Evolutionary conservation across 768 basidiomycete genomes (phyloP).

Genomic region (Hygrocybe punicea): DNA sequence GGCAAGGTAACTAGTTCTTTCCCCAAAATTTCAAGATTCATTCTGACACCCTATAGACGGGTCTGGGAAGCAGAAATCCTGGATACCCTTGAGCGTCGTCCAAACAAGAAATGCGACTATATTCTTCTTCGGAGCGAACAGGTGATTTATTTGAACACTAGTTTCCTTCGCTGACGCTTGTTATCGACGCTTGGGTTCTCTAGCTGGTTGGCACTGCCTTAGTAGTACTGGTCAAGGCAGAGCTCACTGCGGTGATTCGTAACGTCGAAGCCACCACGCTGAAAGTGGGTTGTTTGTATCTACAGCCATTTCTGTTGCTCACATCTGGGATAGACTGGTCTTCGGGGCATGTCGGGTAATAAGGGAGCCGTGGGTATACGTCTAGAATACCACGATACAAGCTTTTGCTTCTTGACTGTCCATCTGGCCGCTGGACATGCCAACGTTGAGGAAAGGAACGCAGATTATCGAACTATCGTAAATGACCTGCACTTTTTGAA

Average conservation of each 20-base stretch:
- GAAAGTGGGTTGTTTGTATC: constrained; percentile 54
- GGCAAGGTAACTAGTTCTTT: constrained; percentile 54
- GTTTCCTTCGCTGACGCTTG: background rate
- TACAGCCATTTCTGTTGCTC: constrained; percentile 3
- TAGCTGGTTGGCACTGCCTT: constrained; percentile 95
- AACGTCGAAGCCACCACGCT: constrained; percentile 90
- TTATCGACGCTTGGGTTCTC: constrained; percentile 4
- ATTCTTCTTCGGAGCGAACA: constrained; percentile 90
- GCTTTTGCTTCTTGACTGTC: constrained; percentile 92
- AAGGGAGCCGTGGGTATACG: constrained; percentile 96
- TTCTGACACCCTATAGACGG: constrained; percentile 48
- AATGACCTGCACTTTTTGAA: constrained; percentile 82
- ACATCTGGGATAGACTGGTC: constrained; percentile 57
- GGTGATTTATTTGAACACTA: constrained; percentile 42
- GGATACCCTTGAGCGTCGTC: constrained; percentile 70
- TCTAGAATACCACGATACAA: constrained; percentile 85
- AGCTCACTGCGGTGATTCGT: constrained; percentile 73
- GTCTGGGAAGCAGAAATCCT: constrained; percentile 83
- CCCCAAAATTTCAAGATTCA: background rate
- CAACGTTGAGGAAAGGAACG: constrained; percentile 86
- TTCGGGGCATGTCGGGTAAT: constrained; percentile 93
- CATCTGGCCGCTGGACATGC: constrained; percentile 95
- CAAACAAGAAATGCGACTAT: constrained; percentile 68
- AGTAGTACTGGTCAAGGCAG: constrained; percentile 76
- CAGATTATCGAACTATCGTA: constrained; percentile 86